Evolutionary conservation across 495 filamentous ascomycete species (phyloP), one percentile per base, ranked within the genome.

Genomic region (Lentithecium fluviatile): DNA sequence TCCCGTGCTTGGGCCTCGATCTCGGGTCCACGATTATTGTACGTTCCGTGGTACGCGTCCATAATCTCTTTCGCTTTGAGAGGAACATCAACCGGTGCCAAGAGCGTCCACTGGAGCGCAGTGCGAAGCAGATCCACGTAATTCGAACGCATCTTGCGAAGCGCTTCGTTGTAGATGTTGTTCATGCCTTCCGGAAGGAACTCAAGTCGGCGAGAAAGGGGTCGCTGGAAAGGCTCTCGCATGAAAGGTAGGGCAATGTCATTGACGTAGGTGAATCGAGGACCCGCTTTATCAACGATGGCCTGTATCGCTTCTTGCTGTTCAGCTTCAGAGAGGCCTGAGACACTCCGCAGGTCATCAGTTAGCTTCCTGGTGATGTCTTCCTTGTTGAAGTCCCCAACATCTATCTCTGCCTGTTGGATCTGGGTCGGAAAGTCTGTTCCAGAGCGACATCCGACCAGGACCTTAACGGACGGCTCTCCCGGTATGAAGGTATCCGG

Each of bases 91-190:
- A 8, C 36, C 8, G 36, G 8, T 15, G 36, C 7, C 15, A 58
- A 40, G 21, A 58, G 32, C 1, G 55, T 49, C 45, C 43, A 58
- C 0, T 21, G 34, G 0, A 58, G 29, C 0, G 55, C 55, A 12
- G 24, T 50, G n/a, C 45, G 43, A 34, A 58, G 55, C 6, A 58
- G 20, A 6, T 47, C n/a, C 21, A 58, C 21, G 29, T 58, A 58
- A 24, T 58, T 58, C 11, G 55, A 29, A 2, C 25, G n/a, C 55
- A 58, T 58, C 8, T 37, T 48, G 12, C 42, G 45, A 23, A 58
- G 45, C 26, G 42, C 43, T 20, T 58, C 45, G 20, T 50, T 48
- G 26, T 58, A 58, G 2, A 34, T 50, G 26, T 50, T 37, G 11
- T 34, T 55, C 52, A 55, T 55, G 24, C 52, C 52, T 19, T 42